Evolutionary conservation across 495 filamentous ascomycete species (phyloP).

Genomic region (Penicillium pulvis): DNA sequence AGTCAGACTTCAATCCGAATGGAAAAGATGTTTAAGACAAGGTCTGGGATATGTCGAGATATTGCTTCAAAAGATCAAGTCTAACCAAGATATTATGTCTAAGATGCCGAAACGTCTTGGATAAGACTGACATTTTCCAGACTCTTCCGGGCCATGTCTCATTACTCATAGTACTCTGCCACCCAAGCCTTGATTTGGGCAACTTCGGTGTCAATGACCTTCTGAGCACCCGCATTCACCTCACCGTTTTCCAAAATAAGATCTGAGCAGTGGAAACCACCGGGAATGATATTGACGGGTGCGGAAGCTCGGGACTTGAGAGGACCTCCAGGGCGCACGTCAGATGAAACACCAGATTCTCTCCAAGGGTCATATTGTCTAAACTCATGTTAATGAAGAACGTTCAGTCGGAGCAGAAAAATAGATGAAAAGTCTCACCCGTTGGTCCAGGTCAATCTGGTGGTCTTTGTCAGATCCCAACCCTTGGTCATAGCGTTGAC

Average conservation of each 20-base stretch:
- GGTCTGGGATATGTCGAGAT: neutral
- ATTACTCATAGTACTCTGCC: conserved; percentile 39
- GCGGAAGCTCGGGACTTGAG: conserved; percentile 39
- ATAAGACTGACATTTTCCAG: neutral
- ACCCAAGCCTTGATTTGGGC: conserved; percentile 54
- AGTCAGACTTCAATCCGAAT: neutral
- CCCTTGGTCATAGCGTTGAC: conserved; percentile 64
- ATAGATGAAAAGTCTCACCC: conserved; percentile 39
- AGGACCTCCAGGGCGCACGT: conserved; percentile 57
- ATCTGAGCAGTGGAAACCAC: conserved; percentile 56
- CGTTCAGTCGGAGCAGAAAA: neutral
- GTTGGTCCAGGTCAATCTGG: conserved; percentile 62
- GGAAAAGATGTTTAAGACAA: neutral
- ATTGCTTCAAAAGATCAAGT: neutral
- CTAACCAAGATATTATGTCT: neutral
- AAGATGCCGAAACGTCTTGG: neutral
- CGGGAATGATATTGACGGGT: conserved; percentile 58
- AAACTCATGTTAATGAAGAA: conserved; percentile 1
- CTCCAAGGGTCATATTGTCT: conserved; percentile 63
- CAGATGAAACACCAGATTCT: conserved; percentile 52
- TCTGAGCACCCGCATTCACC: conserved; percentile 35
- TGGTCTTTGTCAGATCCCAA: conserved; percentile 57
- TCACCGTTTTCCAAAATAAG: conserved; percentile 47
- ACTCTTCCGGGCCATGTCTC: neutral
- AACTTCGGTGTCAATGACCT: conserved; percentile 44